Evolutionary conservation across 176 grass and related monocot genomes (phyloP).

Genomic region (Eleusine indica): DNA sequence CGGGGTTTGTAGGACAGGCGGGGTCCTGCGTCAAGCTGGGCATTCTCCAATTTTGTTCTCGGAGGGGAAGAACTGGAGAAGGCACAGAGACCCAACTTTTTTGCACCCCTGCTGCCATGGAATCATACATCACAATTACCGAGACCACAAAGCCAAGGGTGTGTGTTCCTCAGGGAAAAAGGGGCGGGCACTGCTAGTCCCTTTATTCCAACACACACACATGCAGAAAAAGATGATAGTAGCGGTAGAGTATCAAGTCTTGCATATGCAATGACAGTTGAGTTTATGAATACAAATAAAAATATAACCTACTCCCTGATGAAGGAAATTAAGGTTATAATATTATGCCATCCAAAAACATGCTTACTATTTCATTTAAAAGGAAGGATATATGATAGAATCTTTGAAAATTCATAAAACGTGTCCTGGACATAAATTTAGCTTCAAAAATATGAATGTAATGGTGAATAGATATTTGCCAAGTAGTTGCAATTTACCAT

Average conservation of each 20-base stretch:
- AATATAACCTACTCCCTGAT: not conserved
- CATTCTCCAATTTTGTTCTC: constrained; percentile 62
- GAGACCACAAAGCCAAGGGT: constrained; percentile 34
- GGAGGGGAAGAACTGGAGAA: constrained; percentile 32
- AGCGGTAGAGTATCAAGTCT: not conserved
- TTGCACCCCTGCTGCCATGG: constrained; percentile 44
- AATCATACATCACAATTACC: constrained; percentile 59
- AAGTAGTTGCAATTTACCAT: not conserved
- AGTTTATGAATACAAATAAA: not conserved
- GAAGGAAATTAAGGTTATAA: not conserved
- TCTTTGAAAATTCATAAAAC: too few species aligned
- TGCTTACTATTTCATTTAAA: not conserved
- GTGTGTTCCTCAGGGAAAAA: constrained; percentile 25
- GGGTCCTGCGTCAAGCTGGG: constrained; percentile 44
- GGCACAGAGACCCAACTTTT: constrained; percentile 47
- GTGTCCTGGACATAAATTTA: too few species aligned
- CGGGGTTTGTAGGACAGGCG: constrained; percentile 37
- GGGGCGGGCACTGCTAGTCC: not conserved
- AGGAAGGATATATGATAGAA: too few species aligned
- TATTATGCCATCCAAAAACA: not conserved
- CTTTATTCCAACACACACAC: constrained; percentile 38
- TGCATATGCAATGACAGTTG: not conserved
- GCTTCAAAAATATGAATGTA: not conserved
- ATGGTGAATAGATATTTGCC: not conserved
- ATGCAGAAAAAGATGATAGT: constrained; percentile 10